Evolutionary conservation across 1,284 basidiomycete species (phyloP), one percentile per base, ranked within the genome.

Genomic region (Melampsora occidentalis): DNA sequence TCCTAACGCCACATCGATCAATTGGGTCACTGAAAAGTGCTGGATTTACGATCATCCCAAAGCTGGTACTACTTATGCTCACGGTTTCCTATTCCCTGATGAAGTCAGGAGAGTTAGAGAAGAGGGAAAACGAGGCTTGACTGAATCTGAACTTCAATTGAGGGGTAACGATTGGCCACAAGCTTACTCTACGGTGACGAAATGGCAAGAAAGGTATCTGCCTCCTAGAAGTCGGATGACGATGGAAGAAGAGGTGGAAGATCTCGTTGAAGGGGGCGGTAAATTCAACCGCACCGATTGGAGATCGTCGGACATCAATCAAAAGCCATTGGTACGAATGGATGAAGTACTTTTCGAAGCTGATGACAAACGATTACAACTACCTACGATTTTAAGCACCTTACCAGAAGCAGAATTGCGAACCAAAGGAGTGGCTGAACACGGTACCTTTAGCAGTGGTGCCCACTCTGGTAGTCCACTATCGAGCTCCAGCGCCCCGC

Each of bases 11-110:
- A 84, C 87, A 48, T 87, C 90, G 79, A 89, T 99, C 51, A 88
- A 93, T 71, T 98, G 94, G 94, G 87, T 88, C 39, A 91, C 92
- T 80, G 96, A 99, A 82, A 88, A 90, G 35, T 98, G 96, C 83
- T 97, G 93, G 93, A 94, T 99, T 79, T 97, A 99, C 84, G 96
- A 99, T 83, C 95, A 97, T 84, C 96, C 96, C 0, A 90, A 93
- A 70, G 89, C 91, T 2, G 90, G 91, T 65, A 97, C 95, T 89
- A 77, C 83, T 18, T 97, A 98, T 83, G 90, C 93, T 5, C 96
- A 97, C 84, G 96, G 96, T 0, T 99, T 93, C 85, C 84, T 98
- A n/a, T 99, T 95, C 85, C 96, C 96, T 0, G 92, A 94, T 28
- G 90, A 95, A 82, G 91, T 90, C 33, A 87, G 87, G 65, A 87